phyloP scores from a whole-genome alignment of 345 rosid species.

The Acer negundo region DNA sequence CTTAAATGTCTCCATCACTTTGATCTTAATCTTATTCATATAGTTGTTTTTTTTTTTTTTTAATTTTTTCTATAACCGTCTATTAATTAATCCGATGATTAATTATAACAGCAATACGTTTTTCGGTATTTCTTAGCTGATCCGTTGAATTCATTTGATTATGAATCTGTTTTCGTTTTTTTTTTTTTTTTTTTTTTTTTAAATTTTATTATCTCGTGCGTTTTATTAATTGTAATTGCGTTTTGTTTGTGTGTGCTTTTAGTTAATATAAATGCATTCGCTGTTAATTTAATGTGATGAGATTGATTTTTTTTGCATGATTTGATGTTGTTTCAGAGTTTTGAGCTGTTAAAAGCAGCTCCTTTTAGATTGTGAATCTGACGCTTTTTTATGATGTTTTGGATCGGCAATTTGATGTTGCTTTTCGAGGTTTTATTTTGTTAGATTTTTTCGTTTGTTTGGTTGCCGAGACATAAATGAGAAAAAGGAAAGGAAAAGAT shows the following conservation, averaged over 20 bases:
- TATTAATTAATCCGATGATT: constrained; percentile 1
- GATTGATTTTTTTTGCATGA: constrained; percentile 3
- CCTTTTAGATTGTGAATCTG: not conserved
- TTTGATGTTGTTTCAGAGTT: not conserved
- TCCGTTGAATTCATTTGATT: not conserved
- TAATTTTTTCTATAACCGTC: not conserved
- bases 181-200: not conserved
- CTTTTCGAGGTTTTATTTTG: not conserved
- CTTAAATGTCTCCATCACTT: not conserved
- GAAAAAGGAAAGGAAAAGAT: not conserved
- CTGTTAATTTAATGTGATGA: not conserved
- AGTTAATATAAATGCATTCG: not conserved
- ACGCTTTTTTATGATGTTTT: constrained; percentile 9
- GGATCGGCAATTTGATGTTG: constrained; percentile 16
- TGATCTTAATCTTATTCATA: constrained; percentile 33
- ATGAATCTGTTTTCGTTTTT: not conserved
- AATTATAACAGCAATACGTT: not conserved
- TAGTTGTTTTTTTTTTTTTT: constrained; percentile 8
- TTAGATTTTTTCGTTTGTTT: constrained; percentile 10
- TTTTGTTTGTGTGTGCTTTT: not conserved
- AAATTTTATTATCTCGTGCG: not conserved
- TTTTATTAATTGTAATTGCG: constrained; percentile 7
- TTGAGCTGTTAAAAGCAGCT: not conserved
- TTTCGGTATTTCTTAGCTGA: not conserved
- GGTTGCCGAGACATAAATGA: constrained; percentile 27